Evolutionary conservation across 176 grass and related monocot species (phyloP).

Genomic region (Aegilops bicornis): DNA sequence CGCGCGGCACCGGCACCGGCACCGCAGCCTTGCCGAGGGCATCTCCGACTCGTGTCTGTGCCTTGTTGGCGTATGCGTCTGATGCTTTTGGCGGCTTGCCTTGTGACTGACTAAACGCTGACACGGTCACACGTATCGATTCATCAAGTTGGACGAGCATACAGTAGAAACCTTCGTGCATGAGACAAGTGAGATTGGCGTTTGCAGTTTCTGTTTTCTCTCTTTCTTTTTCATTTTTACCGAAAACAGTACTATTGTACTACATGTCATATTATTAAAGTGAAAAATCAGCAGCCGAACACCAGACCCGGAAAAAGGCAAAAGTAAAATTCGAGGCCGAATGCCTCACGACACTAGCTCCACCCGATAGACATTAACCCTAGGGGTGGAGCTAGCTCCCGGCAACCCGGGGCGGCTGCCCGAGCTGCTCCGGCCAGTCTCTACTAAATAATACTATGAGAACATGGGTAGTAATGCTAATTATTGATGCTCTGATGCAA

Average conservation of each 20-base stretch:
- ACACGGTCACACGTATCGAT: background rate
- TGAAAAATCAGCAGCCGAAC: too few relatives aligned
- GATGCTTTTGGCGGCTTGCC: background rate
- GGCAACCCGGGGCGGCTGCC: too few relatives aligned
- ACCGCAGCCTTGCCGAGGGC: slow-evolving; percentile 16
- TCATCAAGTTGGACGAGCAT: background rate
- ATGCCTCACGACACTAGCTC: too few relatives aligned
- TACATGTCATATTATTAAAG: background rate
- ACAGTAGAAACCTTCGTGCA: background rate
- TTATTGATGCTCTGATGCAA: too few relatives aligned
- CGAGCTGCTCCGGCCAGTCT: too few relatives aligned
- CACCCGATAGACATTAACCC: too few relatives aligned
- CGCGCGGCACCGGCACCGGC: background rate
- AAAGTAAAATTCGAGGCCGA: too few relatives aligned
- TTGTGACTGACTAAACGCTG: background rate
- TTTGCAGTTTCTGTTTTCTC: background rate
- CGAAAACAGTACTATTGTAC: background rate
- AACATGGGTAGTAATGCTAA: too few relatives aligned
- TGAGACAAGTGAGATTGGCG: background rate
- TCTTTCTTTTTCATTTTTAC: background rate
- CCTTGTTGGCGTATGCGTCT: background rate
- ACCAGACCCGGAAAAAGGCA: too few relatives aligned
- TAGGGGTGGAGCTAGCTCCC: too few relatives aligned
- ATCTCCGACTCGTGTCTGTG: background rate
- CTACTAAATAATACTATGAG: too few relatives aligned